Percentiles rank a stretch among this genome's conserved stretches.
phyloP scores from a whole-genome alignment of 139 green algal species.

The Chlorella vulgaris region DNA sequence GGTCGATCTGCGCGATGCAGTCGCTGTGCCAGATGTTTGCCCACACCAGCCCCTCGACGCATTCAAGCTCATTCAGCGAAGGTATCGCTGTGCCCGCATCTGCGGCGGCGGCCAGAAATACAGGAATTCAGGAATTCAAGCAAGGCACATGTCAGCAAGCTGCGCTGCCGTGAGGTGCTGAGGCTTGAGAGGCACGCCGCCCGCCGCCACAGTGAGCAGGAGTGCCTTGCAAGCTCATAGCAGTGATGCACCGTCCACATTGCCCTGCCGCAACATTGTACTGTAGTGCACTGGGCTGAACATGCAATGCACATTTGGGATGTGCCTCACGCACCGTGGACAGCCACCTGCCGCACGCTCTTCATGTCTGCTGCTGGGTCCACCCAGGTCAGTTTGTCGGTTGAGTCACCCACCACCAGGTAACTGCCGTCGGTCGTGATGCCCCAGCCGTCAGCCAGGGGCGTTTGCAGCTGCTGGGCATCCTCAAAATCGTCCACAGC shows the following conservation, averaged over 20 bases:
- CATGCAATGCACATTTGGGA: no score
- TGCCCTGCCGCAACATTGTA: no score
- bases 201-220: background rate
- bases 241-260: background rate
- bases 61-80: slow-evolving; percentile 78
- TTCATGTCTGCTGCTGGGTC: slow-evolving; percentile 54
- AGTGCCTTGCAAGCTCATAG: background rate
- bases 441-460: slow-evolving; percentile 87
- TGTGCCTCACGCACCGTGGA: slow-evolving; percentile 28
- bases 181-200: background rate
- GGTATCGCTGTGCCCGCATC: slow-evolving; percentile 29
- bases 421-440: slow-evolving; percentile 68
- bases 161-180: background rate
- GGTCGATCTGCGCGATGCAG: slow-evolving; percentile 73
- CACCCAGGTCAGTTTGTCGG: slow-evolving; percentile 64
- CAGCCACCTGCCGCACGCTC: slow-evolving; percentile 30
- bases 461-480: slow-evolving; percentile 29
- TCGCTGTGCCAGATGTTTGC: slow-evolving; percentile 88
- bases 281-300: no score
- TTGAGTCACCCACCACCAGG: slow-evolving; percentile 79
- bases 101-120: background rate
- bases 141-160: background rate
- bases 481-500: slow-evolving; percentile 42
- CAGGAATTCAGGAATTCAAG: no score
- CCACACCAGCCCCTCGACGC: slow-evolving; percentile 78